Evolutionary conservation across 164 flowering plant species (phyloP).

Genomic region (Chimonanthus praecox): DNA sequence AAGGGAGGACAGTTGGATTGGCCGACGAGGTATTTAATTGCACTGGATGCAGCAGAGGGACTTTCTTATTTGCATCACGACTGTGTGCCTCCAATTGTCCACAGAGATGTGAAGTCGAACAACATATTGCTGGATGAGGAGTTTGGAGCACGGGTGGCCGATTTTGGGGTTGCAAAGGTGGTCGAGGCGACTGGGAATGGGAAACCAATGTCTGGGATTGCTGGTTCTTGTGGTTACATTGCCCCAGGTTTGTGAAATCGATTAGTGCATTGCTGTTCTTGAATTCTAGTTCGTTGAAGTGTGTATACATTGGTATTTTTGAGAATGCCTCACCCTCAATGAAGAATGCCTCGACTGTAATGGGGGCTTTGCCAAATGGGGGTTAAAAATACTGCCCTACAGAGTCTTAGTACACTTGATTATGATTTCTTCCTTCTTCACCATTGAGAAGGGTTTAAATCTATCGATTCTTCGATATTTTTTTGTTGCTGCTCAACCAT

Average conservation of each 20-base stretch:
- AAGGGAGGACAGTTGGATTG: slow-evolving; percentile 56
- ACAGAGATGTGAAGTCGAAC: slow-evolving; percentile 66
- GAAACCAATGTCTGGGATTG: slow-evolving; percentile 62
- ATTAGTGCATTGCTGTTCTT: neutral
- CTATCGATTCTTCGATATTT: neutral
- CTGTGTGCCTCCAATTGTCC: slow-evolving; percentile 66
- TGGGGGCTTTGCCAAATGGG: too few relatives aligned
- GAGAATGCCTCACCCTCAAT: too few relatives aligned
- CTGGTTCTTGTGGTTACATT: slow-evolving; percentile 80
- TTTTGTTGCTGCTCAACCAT: neutral
- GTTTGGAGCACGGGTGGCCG: slow-evolving; percentile 59
- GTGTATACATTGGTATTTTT: too few relatives aligned
- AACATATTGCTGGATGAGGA: slow-evolving; percentile 63
- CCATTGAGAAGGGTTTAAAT: too few relatives aligned
- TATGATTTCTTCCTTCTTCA: too few relatives aligned
- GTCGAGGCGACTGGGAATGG: slow-evolving; percentile 27
- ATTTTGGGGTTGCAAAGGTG: slow-evolving; percentile 72
- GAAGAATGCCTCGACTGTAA: too few relatives aligned
- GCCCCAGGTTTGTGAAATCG: slow-evolving; percentile 57
- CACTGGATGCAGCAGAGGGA: slow-evolving; percentile 67
- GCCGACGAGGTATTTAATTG: slow-evolving; percentile 55
- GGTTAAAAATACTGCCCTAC: too few relatives aligned
- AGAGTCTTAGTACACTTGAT: too few relatives aligned
- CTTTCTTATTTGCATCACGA: slow-evolving; percentile 74
- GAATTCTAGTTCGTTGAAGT: neutral